phyloP scores from a whole-genome alignment of 495 filamentous ascomycete genomes.

The Aspergillus taichungensis region DNA sequence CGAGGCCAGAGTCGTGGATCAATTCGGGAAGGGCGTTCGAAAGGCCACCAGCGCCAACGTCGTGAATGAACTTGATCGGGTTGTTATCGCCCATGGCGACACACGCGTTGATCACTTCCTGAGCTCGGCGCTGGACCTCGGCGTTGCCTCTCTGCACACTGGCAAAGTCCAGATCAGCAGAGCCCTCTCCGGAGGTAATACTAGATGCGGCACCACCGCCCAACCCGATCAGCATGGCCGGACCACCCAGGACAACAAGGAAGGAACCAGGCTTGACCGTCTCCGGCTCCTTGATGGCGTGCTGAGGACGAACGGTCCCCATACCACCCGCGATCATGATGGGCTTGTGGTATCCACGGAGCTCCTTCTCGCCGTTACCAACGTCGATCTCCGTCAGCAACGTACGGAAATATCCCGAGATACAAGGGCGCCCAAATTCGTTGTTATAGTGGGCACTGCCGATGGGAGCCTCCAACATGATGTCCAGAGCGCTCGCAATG shows the following conservation, averaged over 20 bases:
- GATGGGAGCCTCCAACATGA: constrained; percentile 95
- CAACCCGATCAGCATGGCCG: constrained; percentile 94
- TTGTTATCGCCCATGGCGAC: constrained; percentile 70
- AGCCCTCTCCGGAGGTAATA: constrained; percentile 78
- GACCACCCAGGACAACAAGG: constrained; percentile 87
- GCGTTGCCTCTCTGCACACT: constrained; percentile 90
- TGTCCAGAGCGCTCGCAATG: constrained; percentile 86
- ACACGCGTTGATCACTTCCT: constrained; percentile 95
- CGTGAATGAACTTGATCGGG: constrained; percentile 93
- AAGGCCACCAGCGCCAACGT: constrained; percentile 90
- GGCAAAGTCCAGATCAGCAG: constrained; percentile 86
- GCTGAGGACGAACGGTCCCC: constrained; percentile 88
- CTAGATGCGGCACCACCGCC: constrained; percentile 93
- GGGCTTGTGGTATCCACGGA: constrained; percentile 92
- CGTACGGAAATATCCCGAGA: constrained; percentile 83
- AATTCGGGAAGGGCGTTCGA: constrained; percentile 91
- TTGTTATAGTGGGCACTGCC: constrained; percentile 95
- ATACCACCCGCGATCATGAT: constrained; percentile 98
- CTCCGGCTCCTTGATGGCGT: constrained; percentile 72
- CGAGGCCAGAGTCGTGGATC: constrained; percentile 81
- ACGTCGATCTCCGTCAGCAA: constrained; percentile 58
- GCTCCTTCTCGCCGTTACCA: constrained; percentile 54
- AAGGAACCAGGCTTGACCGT: constrained; percentile 75
- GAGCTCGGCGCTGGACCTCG: constrained; percentile 87
- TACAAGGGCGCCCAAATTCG: constrained; percentile 91